Evolutionary conservation across 805 yeast genomes (phyloP).

Genomic region (Candida tallmaniae): DNA sequence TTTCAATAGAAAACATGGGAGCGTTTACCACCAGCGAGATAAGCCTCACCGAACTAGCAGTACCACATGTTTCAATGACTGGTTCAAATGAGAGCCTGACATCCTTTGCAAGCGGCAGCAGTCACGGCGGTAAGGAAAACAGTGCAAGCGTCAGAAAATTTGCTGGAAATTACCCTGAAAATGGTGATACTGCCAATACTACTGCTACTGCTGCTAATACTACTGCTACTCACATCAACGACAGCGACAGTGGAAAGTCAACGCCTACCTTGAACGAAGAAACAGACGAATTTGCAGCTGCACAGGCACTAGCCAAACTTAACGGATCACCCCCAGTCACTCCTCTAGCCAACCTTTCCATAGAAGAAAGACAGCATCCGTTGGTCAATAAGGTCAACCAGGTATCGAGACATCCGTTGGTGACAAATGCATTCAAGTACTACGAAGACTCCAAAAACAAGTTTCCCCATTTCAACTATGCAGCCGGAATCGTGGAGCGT

Average conservation of each 20-base stretch:
- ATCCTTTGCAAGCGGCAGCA: too few relatives aligned
- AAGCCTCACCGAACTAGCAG: too few relatives aligned
- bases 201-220: slow-evolving; percentile 1
- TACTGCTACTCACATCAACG: slow-evolving; percentile 1
- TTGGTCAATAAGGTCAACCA: slow-evolving; percentile 34
- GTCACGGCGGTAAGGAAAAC: too few relatives aligned
- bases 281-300: slow-evolving; percentile 21
- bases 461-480: slow-evolving; percentile 50
- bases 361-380: slow-evolving; percentile 25
- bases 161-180: slow-evolving; percentile 14
- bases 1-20: too few relatives aligned
- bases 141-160: too few relatives aligned
- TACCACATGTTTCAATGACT: too few relatives aligned
- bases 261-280: slow-evolving; percentile 9
- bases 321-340: slow-evolving; percentile 15
- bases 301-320: slow-evolving; percentile 38
- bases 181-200: not conserved
- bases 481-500: slow-evolving; percentile 56
- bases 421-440: slow-evolving; percentile 46
- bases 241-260: slow-evolving; percentile 3
- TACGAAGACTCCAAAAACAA: slow-evolving; percentile 43
- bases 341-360: slow-evolving; percentile 8
- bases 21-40: too few relatives aligned
- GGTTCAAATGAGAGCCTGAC: too few relatives aligned
- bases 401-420: slow-evolving; percentile 38